These are phyloP conservation scores for Serendipita sp. DNA, from an alignment of 768 basidiomycete genomes.

Conservation along the genomic window DNA sequence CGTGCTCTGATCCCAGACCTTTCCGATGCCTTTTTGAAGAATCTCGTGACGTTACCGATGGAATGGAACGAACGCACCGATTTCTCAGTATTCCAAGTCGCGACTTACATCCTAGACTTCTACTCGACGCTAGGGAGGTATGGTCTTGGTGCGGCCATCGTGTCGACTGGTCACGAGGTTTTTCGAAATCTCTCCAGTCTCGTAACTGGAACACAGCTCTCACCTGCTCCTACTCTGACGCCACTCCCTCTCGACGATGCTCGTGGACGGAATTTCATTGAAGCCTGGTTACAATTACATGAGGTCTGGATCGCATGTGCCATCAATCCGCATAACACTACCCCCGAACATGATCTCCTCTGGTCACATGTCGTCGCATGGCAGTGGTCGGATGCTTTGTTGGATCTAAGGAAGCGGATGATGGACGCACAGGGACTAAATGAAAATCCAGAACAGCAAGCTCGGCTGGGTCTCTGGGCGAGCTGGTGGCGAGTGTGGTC, in stretches of 20 bases:
- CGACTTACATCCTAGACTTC: constrained; percentile 41
- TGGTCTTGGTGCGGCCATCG: constrained; percentile 57
- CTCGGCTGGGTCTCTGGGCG: constrained; percentile 20
- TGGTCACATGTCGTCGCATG: constrained; percentile 80
- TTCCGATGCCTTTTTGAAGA: constrained; percentile 56
- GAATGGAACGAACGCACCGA: constrained; percentile 9
- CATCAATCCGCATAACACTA: constrained; percentile 78
- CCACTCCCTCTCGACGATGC: constrained; percentile 21
- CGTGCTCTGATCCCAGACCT: constrained; percentile 30
- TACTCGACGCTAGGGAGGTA: constrained; percentile 57
- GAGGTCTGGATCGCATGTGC: constrained; percentile 70
- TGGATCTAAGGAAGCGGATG: constrained; percentile 14
- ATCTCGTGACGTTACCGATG: constrained; percentile 41
- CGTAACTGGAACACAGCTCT: constrained; percentile 6
- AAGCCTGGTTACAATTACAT: constrained; percentile 43
- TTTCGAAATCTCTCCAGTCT: constrained; percentile 30
- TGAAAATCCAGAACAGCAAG: constrained; percentile 13
- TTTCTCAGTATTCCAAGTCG: constrained; percentile 18
- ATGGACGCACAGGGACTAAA: constrained; percentile 18
- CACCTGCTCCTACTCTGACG: constrained; percentile 23
- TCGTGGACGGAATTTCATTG: constrained; percentile 21
- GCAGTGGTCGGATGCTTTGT: constrained; percentile 51
- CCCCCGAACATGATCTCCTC: constrained; percentile 68
- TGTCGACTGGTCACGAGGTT: constrained; percentile 44
- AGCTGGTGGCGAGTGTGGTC: constrained; percentile 36